Evolutionary conservation across 306 rosid species (phyloP), one percentile per base, ranked within the genome.

Genomic region (Vicia sativa): DNA sequence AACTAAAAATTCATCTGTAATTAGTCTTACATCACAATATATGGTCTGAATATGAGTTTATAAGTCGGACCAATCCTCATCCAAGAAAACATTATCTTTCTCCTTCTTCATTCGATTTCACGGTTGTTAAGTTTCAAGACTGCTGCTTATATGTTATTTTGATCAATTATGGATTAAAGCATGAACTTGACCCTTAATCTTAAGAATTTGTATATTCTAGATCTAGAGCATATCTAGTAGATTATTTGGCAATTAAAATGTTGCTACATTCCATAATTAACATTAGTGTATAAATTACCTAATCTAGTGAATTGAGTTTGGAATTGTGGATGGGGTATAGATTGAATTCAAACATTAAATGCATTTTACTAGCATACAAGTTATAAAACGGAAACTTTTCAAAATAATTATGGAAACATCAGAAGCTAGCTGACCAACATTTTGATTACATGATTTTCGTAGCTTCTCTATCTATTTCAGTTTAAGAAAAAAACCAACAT

Each of bases 221-320:
- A 57, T 28, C 45, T 61, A 21, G 25, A 72, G 35, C 55, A 28
- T 38, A 37, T 57, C 34, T 65, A 21, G 39, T 55, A 56, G 10
- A 37, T 28, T 10, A 7, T 53, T 73, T n/a, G 46, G 37, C 68
- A 57, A 58, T 13, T 45, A 57, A 9, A 74, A 15, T 16, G 48
- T 42, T 48, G 65, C 45, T 29, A 53, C 26, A 63, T 41, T 41
- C 25, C n/a, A 26, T 53, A 41, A 63, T 26, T 0, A 72, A 37
- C 54, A 73, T 46, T 65, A 65, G 11, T 65, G 41, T 52, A 42
- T 43, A 31, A n/a, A 43, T 43, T 18, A 44, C n/a, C 59, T 6
- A 34, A 65, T 64, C 28, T 55, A 37, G 19, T 7, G 28, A 64
- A 53, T 26, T 43, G 3, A 11, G 28, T 54, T 19, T 29, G 48